Conservation (phyloP, 345 rosid genomes). For the Aquilaria yunnanensis region DNA sequence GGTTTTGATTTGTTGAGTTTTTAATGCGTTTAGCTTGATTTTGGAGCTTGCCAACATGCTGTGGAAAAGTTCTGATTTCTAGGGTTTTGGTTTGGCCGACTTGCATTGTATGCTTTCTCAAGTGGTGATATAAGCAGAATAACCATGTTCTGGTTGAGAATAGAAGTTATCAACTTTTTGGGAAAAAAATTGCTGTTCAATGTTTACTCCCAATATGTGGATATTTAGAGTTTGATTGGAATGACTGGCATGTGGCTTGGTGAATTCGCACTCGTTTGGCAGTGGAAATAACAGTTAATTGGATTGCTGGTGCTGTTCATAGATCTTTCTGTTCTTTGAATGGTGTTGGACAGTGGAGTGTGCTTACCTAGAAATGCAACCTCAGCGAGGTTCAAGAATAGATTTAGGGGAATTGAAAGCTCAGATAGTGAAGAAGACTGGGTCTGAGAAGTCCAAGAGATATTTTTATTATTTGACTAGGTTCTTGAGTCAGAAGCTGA, state of each 20-base stretch:
- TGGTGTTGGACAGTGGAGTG: conserved; percentile 41
- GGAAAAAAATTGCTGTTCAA: conserved; percentile 11
- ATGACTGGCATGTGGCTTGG: conserved; percentile 25
- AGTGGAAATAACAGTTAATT: conserved; percentile 24
- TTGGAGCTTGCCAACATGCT: conserved; percentile 24
- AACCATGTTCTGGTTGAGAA: conserved; percentile 13
- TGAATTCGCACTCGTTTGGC: conserved; percentile 25
- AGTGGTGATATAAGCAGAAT: conserved; percentile 22
- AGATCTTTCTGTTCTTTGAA: conserved; percentile 23
- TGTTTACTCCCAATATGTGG: conserved; percentile 46
- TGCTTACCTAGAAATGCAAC: conserved; percentile 56
- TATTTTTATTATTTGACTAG: conserved; percentile 70
- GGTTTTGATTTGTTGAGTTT: conserved; percentile 43
- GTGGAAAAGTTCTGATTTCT: conserved; percentile 39
- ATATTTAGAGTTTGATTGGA: conserved; percentile 40
- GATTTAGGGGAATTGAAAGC: conserved; percentile 66
- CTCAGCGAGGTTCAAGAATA: conserved; percentile 58
- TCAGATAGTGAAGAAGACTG: conserved; percentile 73
- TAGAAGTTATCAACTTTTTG: conserved; percentile 10
- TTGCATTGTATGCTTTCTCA: conserved; percentile 44
- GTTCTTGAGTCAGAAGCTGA: conserved; percentile 71
- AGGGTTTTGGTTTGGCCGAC: conserved; percentile 53
- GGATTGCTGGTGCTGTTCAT: conserved; percentile 23
- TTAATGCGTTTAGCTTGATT: conserved; percentile 19
- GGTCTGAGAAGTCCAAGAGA: conserved; percentile 68